Percentiles rank a stretch among this genome's conserved stretches.
phyloP scores from a whole-genome alignment of 108 stramenopile species.

The Skeletonema menzelii region DNA sequence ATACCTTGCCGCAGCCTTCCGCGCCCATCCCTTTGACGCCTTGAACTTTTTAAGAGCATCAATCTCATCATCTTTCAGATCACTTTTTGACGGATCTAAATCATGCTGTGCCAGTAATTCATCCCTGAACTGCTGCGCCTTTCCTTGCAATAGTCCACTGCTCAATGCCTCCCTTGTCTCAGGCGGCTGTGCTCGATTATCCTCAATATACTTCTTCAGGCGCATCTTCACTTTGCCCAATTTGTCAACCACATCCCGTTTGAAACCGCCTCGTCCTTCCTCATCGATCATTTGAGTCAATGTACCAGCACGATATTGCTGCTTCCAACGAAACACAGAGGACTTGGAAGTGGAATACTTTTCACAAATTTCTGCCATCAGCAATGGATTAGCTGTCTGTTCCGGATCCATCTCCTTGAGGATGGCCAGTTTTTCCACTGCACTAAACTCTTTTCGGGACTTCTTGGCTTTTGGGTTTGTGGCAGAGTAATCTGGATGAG shows the following conservation, averaged over 20 bases:
- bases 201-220: conserved; percentile 15
- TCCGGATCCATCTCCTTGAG: conserved; percentile 16
- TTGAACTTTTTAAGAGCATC: conserved; percentile 22
- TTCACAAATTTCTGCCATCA: conserved; percentile 33
- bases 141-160: conserved; percentile 14
- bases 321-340: conserved; percentile 36
- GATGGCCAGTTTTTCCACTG: conserved; percentile 28
- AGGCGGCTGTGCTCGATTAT: neutral
- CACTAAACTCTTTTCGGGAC: conserved; percentile 26
- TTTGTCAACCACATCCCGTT: conserved; percentile 29
- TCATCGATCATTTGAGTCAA: conserved; percentile 12
- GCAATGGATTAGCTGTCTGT: conserved; percentile 6
- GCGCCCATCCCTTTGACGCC: conserved; percentile 36
- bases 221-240: conserved; percentile 12
- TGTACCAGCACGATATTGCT: conserved; percentile 13
- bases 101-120: conserved; percentile 26
- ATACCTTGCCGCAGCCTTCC: conserved; percentile 23
- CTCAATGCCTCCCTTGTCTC: neutral
- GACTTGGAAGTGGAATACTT: conserved; percentile 30
- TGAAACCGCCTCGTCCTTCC: neutral
- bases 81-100: neutral
- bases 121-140: conserved; percentile 20
- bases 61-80: conserved; percentile 26
- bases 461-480: conserved; percentile 9
- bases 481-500: neutral